Base-by-base conservation (phyloP, 345 rosid genomes). In the Eucalyptus melliodora region DNA sequence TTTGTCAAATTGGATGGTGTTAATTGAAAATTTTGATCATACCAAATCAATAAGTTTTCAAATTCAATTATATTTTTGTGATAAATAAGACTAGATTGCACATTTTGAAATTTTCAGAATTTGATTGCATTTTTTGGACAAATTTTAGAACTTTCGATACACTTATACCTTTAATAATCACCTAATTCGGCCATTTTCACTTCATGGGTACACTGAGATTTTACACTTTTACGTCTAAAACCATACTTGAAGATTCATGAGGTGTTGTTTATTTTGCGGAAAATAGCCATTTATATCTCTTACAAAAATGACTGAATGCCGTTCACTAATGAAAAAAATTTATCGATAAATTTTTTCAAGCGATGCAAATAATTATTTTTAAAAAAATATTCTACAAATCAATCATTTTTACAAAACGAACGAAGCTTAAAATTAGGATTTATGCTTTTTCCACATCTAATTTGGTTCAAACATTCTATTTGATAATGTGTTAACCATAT, bases 271-370 rank as follows among this genome's bases (percentile, higher is more conserved):
- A n/a, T 65, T 15, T 30, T 7, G 21, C 1, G 4, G 7, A 60
- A 60, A 60, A 65, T 30, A 14, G 3, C 27, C 8, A 0, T 27
- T 60, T 60, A 30, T 60, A 60, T 24, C 2, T 1, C 16, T 26
- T 27, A 11, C 14, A 56, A 56, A 56, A 56, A 56, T 27, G 1
- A 27, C 0, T 12, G 0, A 27, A 60, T 7, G 1, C 10, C 1
- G 13, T 23, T 56, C 30, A 56, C 62, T 56, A 23, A 23, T 56
- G 3, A 12, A 27, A 60, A 60, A 5, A 60, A 12, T 1, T 60
- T 12, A 27, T 27, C 0, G 8, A 3, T 6, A 62, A 30, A 62
- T 62, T 62, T 30, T 30, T 62, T 30, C 1, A 62, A 62, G 1
- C 4, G 0, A 30, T 62, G 7, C 9, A 13, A 30, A 30, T 27